Percentiles rank a stretch among this genome's conserved stretches.
phyloP scores from a whole-genome alignment of 2,329 filamentous ascomycete genomes.

The Exserohilum turcica region DNA sequence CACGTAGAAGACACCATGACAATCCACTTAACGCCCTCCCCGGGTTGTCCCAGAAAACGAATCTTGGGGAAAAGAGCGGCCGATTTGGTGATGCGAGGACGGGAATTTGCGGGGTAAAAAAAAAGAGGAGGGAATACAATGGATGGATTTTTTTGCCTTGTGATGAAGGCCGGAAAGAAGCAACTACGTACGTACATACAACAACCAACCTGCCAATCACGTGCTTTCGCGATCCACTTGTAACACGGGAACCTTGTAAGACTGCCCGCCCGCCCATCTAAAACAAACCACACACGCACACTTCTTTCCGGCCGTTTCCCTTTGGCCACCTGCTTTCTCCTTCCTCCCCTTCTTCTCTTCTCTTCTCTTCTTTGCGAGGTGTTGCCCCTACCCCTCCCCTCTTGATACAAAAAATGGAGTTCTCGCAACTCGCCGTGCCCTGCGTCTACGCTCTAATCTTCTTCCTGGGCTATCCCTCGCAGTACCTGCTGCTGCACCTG shows the following conservation, averaged over 20 bases:
- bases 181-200: too few species aligned
- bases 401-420: slow-evolving; percentile 36
- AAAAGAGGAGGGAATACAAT: not conserved
- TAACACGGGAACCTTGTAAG: slow-evolving; percentile 5
- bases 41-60: too few species aligned
- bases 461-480: slow-evolving; percentile 74
- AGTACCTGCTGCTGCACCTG: slow-evolving; percentile 67
- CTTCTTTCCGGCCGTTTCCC: not conserved
- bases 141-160: not conserved
- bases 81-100: too few species aligned
- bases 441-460: slow-evolving; percentile 68
- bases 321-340: slow-evolving; percentile 1
- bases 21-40: too few species aligned
- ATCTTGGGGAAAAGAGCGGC: too few species aligned
- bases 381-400: not conserved
- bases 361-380: not conserved
- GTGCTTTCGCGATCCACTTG: slow-evolving; percentile 24
- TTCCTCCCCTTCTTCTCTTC: slow-evolving; percentile 1
- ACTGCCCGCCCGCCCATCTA: too few species aligned
- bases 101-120: too few species aligned
- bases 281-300: not conserved
- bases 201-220: slow-evolving; percentile 24
- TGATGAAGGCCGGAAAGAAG: not conserved
- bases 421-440: slow-evolving; percentile 65
- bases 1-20: slow-evolving; percentile 32